Percentiles rank a stretch among this genome's conserved stretches.
Conservation (phyloP, 768 basidiomycete genomes). For the Lentinula detonsa region DNA sequence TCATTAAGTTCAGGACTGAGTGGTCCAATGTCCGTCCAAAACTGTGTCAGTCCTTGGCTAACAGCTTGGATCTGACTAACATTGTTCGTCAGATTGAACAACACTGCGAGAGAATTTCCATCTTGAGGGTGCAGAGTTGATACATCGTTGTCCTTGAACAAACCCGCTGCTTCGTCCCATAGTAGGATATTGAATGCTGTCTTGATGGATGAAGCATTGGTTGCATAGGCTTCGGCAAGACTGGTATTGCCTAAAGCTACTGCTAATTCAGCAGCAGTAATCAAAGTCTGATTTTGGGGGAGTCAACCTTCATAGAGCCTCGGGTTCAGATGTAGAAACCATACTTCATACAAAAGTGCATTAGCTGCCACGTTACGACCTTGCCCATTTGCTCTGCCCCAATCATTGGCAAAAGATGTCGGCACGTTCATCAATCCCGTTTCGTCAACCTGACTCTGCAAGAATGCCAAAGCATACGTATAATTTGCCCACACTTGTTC, state of each 20-base stretch:
- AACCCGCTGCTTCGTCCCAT: constrained; percentile 35
- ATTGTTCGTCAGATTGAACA: constrained; percentile 35
- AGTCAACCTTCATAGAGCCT: neutral
- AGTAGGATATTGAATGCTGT: constrained; percentile 32
- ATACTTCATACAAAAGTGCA: constrained; percentile 37
- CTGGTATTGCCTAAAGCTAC: constrained; percentile 16
- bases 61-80: constrained; percentile 32
- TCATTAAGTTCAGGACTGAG: constrained; percentile 44
- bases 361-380: constrained; percentile 35
- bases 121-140: constrained; percentile 41
- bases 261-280: constrained; percentile 31
- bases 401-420: constrained; percentile 36
- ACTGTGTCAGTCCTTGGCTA: constrained; percentile 35
- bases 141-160: constrained; percentile 43
- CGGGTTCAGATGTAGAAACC: constrained; percentile 7
- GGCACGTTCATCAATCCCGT: constrained; percentile 35
- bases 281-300: constrained; percentile 18
- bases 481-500: constrained; percentile 31
- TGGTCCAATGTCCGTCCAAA: constrained; percentile 45
- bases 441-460: constrained; percentile 34
- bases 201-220: constrained; percentile 34
- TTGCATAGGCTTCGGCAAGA: constrained; percentile 19
- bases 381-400: constrained; percentile 40
- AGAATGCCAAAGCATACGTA: constrained; percentile 21
- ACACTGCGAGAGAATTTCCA: constrained; percentile 40